Base-by-base conservation (phyloP, 805 yeast genomes). In the Kazachstania viticola region DNA sequence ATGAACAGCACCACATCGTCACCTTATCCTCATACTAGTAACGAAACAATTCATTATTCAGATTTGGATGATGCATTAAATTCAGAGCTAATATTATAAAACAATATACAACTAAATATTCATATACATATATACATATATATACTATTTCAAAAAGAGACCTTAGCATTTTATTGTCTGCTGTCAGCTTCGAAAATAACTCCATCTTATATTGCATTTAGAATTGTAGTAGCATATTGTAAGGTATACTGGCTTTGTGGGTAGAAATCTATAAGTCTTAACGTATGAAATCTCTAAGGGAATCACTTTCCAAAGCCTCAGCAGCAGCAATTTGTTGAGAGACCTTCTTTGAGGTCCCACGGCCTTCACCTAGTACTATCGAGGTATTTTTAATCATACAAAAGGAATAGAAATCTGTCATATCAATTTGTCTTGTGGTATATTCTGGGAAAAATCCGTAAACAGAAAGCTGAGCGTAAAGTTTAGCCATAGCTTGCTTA, bases 11-110 rank as follows among this genome's bases (percentile, higher is more conserved):
- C 7, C n/a, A 9, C 25, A 13, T 21, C 28, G 14, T 30, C 31
- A 13, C 14, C 36, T n/a, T 32, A 36, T 18, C 37, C 37, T n/a
- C 48, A 51, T 8, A 28, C 38, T 5, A 29, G 47, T 7, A 39
- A 41, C 25, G 35, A 42, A 22, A 34, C 28, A 17, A 37, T 52
- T 13, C 39, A 46, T 11, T 44, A 42, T 23, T 41, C 45, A 14
- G 57, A 51, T 21, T 36, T 54, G 9, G 40, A 37, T 15, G 56
- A 52, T 19, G 59, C 59, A 4, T 35, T 54, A 23, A 44, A 45
- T 32, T 49, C 57, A 4, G 52, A 52, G 24, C 34, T 53, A 15
- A 28, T 42, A n/a, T 30, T 41, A 15, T 37, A 34, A 31, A 6
- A 14, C 17, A 23, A 26, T 21, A 24, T 15, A 18, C 8, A 24